Evolutionary conservation across 768 basidiomycete species (phyloP).

Genomic region (Lactarius tabidus): DNA sequence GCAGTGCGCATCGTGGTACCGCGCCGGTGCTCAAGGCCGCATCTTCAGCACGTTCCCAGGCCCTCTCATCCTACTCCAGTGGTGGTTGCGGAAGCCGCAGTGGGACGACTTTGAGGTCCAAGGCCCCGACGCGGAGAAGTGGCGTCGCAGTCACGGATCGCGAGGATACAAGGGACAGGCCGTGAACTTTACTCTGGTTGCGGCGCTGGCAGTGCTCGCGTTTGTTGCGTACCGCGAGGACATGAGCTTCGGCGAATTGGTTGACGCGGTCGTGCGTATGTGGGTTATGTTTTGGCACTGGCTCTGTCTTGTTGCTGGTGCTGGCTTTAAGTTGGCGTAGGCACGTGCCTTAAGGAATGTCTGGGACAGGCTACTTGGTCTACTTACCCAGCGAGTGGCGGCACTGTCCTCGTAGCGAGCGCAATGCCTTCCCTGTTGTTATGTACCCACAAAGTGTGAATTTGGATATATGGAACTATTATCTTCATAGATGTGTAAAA

Average conservation of each 20-base stretch:
- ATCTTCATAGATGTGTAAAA: neutral
- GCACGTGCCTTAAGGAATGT: neutral
- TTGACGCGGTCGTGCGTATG: neutral
- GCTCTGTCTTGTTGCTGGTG: neutral
- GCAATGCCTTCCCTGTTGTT: neutral
- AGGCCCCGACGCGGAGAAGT: neutral
- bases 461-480: neutral
- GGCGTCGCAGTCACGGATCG: neutral
- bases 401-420: neutral
- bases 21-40: conserved; percentile 8
- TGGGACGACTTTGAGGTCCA: conserved; percentile 16
- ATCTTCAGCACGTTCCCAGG: conserved; percentile 18
- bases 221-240: neutral
- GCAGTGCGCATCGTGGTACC: conserved; percentile 23
- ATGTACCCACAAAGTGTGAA: too few species aligned
- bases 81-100: conserved; percentile 12
- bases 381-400: neutral
- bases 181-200: neutral
- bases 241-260: neutral
- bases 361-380: neutral
- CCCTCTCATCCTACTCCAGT: conserved; percentile 16
- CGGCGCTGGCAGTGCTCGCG: neutral
- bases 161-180: neutral
- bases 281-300: neutral
- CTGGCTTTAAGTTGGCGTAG: neutral